Evolutionary conservation across 2,329 filamentous ascomycete species (phyloP).

Genomic region (Catunica adiposa): DNA sequence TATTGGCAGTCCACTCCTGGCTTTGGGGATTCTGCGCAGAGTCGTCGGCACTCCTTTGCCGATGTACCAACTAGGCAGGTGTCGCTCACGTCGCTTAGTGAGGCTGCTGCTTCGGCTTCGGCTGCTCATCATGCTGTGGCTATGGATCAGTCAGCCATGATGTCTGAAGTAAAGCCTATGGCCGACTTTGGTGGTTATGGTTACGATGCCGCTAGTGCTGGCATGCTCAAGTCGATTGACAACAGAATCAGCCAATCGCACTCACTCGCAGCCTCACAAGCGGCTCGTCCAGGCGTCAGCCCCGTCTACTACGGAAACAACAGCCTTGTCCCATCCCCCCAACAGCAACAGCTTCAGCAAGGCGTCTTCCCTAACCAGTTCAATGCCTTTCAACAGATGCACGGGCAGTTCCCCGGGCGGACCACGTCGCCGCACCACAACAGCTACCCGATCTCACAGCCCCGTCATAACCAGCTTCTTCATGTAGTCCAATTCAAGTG

Average conservation of each 20-base stretch:
- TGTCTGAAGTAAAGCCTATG: constrained; percentile 5
- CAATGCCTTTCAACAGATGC: constrained; percentile 8
- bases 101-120: constrained; percentile 5
- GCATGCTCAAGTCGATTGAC: constrained; percentile 4
- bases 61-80: constrained; percentile 48
- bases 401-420: constrained; percentile 9
- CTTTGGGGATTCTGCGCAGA: constrained; percentile 53
- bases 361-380: constrained; percentile 20
- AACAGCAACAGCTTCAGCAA: constrained; percentile 8
- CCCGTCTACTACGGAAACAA: constrained; percentile 9
- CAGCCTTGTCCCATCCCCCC: constrained; percentile 9
- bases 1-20: constrained; percentile 58
- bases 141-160: background rate
- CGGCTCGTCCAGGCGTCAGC: background rate
- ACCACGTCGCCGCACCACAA: constrained; percentile 44
- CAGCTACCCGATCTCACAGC: constrained; percentile 44
- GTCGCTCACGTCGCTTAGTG: constrained; percentile 40
- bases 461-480: constrained; percentile 50
- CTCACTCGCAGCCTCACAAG: background rate
- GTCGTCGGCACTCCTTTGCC: constrained; percentile 58
- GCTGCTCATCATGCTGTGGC: background rate
- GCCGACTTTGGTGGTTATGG: constrained; percentile 8
- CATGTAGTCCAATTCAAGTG: constrained; percentile 96
- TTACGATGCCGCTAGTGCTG: constrained; percentile 8
- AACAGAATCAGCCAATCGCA: background rate